A percentile compares a stretch with the other conserved stretches of the same genome.
Conservation (phyloP, 1,139 yeast species). For the Hemisphaericaspora xylofermentans region DNA sequence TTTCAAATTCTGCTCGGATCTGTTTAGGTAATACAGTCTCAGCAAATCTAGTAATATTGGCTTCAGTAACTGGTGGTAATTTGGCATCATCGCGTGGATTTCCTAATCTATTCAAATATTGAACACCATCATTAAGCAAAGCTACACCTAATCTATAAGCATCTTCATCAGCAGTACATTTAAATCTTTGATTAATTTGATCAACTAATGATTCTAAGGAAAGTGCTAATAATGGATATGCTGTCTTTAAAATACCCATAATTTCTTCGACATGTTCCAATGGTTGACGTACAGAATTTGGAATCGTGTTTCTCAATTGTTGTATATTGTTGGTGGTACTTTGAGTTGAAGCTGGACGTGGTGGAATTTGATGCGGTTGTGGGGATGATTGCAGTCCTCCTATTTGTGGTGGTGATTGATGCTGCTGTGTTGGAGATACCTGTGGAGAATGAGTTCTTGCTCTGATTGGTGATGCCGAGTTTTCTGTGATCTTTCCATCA, state of each 20-base stretch:
- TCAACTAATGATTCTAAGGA: slow-evolving; percentile 94
- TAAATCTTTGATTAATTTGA: slow-evolving; percentile 91
- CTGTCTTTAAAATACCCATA: slow-evolving; percentile 92
- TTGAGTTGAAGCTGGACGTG: slow-evolving; percentile 7
- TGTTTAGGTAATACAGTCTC: slow-evolving; percentile 91
- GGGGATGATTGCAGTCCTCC: slow-evolving; percentile 1
- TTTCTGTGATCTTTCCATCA: slow-evolving; percentile 10
- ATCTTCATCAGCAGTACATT: slow-evolving; percentile 94
- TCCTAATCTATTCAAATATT: slow-evolving; percentile 77
- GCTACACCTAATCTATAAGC: slow-evolving; percentile 93
- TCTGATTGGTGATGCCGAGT: slow-evolving; percentile 14
- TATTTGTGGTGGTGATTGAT: slow-evolving; percentile 13
- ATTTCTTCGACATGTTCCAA: slow-evolving; percentile 96
- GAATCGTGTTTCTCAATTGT: slow-evolving; percentile 9
- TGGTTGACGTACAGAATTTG: slow-evolving; percentile 54
- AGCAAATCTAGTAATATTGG: slow-evolving; percentile 85
- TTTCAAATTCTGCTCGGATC: slow-evolving; percentile 86
- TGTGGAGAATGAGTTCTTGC: slow-evolving; percentile 12
- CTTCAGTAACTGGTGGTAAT: slow-evolving; percentile 89
- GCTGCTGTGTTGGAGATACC: slow-evolving; percentile 16
- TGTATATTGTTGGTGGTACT: not conserved
- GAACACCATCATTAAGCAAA: slow-evolving; percentile 88
- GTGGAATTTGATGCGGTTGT: slow-evolving; percentile 2
- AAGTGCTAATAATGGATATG: slow-evolving; percentile 89
- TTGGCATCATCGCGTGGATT: slow-evolving; percentile 86